Conservation (phyloP, 768 basidiomycete genomes). For the Leccinum subgranulosum region DNA sequence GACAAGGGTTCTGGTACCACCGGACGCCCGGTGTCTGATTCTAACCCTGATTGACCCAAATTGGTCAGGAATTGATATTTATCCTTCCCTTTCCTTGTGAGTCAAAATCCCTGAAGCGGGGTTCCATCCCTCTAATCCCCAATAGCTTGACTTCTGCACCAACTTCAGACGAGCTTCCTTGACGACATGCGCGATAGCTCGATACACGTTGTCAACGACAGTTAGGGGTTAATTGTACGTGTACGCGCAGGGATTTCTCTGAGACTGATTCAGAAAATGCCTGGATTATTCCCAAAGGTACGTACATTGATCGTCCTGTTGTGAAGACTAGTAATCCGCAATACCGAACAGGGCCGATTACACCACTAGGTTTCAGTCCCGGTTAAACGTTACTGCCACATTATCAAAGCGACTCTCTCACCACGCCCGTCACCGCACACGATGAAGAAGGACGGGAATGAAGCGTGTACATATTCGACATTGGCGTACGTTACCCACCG, state of each 20-base stretch:
- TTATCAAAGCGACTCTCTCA: neutral
- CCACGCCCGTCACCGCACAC: neutral
- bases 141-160: neutral
- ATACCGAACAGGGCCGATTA: neutral
- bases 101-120: neutral
- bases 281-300: neutral
- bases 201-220: neutral
- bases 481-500: neutral
- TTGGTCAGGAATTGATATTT: neutral
- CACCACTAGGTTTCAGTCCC: neutral
- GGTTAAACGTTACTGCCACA: neutral
- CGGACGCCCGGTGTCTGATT: neutral
- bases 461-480: neutral
- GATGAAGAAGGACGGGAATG: slow-evolving; percentile 7
- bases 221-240: slow-evolving; percentile 8
- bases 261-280: neutral
- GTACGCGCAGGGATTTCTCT: neutral
- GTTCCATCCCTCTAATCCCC: neutral
- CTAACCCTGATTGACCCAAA: slow-evolving; percentile 7
- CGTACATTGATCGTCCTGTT: neutral
- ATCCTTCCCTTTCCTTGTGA: neutral
- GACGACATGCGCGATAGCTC: neutral
- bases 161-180: neutral
- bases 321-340: neutral
- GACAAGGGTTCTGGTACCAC: neutral